A percentile compares a stretch with the other conserved stretches of the same genome.
Conservation (phyloP, 129 eudicot species). For the Helianthus annuus region HanXRQr2.0-SUNRISE NC_035433.2:117237785-117238284, state of each 20-base stretch:
- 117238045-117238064: constrained; percentile 2
- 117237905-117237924: constrained; percentile 32
- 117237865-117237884: constrained; percentile 11
- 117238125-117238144: constrained; percentile 19
- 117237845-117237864: constrained; percentile 35
- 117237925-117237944: constrained; percentile 40
- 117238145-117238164: constrained; percentile 15
- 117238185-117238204: constrained; percentile 6
- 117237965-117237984: neutral
- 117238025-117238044: constrained; percentile 7
- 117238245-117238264: constrained; percentile 15
- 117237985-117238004: neutral
- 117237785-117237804: neutral
- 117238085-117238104: neutral
- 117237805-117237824: constrained; percentile 29
- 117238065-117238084: too few species aligned
- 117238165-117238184: neutral
- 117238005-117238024: constrained; percentile 6
- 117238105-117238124: constrained; percentile 17
- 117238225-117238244: constrained; percentile 25
- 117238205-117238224: constrained; percentile 11
- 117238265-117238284: neutral
- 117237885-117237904: constrained; percentile 12
- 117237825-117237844: constrained; percentile 32
- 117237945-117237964: constrained; percentile 30